Percentiles rank a stretch among this genome's conserved stretches.
These are phyloP conservation scores for Venturia carpophila DNA, from an alignment of 2,329 filamentous ascomycete genomes.

Conservation along the genomic window DNA sequence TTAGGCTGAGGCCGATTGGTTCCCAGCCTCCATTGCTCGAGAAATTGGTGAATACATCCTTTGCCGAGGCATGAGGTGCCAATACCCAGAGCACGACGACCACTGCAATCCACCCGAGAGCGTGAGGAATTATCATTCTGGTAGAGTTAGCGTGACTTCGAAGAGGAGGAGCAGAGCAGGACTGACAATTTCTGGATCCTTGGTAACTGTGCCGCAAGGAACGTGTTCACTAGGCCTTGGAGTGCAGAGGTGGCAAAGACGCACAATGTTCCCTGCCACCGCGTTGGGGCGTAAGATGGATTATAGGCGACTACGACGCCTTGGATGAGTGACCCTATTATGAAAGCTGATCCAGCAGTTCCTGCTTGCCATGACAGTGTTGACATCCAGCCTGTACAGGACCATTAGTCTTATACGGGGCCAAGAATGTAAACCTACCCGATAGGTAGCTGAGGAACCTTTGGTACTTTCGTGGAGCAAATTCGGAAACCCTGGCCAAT, in stretches of 20 bases:
- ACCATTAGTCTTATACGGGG: background rate
- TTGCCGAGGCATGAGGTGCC: constrained; percentile 24
- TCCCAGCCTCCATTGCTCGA: constrained; percentile 33
- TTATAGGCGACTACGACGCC: constrained; percentile 15
- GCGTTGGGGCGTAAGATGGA: constrained; percentile 14
- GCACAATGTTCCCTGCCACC: constrained; percentile 19
- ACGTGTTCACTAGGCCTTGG: constrained; percentile 22
- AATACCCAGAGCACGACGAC: constrained; percentile 23
- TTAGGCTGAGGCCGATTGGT: constrained; percentile 25
- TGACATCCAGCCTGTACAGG: constrained; percentile 17
- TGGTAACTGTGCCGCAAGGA: constrained; percentile 29
- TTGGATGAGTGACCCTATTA: constrained; percentile 18
- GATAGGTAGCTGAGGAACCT: constrained; percentile 27
- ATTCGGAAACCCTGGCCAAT: constrained; percentile 24
- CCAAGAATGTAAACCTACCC: constrained; percentile 14
- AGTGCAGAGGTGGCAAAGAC: constrained; percentile 17
- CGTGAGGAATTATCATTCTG: constrained; percentile 35
- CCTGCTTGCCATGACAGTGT: constrained; percentile 19
- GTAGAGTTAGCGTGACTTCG: background rate
- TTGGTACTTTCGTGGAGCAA: constrained; percentile 26
- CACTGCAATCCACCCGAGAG: constrained; percentile 31
- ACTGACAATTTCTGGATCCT: constrained; percentile 33
- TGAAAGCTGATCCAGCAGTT: constrained; percentile 15
- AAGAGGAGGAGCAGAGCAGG: constrained; percentile 17
- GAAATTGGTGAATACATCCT: constrained; percentile 32